These are phyloP conservation scores for Kazachstania sp. DNA, from an alignment of 1,139 yeast species.

Conservation along the genomic window DNA sequence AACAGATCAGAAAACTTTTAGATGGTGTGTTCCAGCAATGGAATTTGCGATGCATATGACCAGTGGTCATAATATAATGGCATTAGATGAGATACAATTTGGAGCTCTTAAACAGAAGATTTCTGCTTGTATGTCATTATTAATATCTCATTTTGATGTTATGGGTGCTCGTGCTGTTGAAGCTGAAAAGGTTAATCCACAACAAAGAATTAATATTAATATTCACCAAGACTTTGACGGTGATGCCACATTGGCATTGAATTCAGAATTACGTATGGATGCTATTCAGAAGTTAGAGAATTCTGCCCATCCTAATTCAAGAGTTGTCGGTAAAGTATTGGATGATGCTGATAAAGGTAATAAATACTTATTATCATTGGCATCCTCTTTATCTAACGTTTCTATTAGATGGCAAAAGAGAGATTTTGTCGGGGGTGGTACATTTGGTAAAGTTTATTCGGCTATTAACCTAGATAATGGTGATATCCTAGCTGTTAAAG, in stretches of 20 bases:
- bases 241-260: slow-evolving; percentile 33
- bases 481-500: slow-evolving; percentile 94
- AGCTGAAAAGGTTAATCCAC: slow-evolving; percentile 48
- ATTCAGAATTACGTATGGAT: slow-evolving; percentile 32
- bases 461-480: slow-evolving; percentile 92
- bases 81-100: slow-evolving; percentile 72
- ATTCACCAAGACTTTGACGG: slow-evolving; percentile 31
- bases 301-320: slow-evolving; percentile 18
- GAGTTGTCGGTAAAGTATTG: slow-evolving; percentile 72
- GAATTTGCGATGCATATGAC: slow-evolving; percentile 97
- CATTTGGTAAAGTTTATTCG: slow-evolving; percentile 89
- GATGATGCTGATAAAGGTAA: slow-evolving; percentile 84
- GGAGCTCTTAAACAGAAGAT: slow-evolving; percentile 66
- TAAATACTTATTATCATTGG: slow-evolving; percentile 75
- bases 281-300: slow-evolving; percentile 30
- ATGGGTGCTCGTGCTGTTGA: slow-evolving; percentile 90
- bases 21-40: slow-evolving; percentile 93
- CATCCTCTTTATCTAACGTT: slow-evolving; percentile 82
- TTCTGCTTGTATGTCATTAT: slow-evolving; percentile 87
- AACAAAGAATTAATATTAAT: slow-evolving; percentile 27
- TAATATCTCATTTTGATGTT: slow-evolving; percentile 92
- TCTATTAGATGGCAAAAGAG: slow-evolving; percentile 98
- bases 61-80: slow-evolving; percentile 77
- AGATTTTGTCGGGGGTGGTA: slow-evolving; percentile 86
- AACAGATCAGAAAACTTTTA: slow-evolving; percentile 79